These are phyloP conservation scores for Gillenia trifoliata DNA, from an alignment of 306 rosid genomes.

Conservation along the genomic window DNA sequence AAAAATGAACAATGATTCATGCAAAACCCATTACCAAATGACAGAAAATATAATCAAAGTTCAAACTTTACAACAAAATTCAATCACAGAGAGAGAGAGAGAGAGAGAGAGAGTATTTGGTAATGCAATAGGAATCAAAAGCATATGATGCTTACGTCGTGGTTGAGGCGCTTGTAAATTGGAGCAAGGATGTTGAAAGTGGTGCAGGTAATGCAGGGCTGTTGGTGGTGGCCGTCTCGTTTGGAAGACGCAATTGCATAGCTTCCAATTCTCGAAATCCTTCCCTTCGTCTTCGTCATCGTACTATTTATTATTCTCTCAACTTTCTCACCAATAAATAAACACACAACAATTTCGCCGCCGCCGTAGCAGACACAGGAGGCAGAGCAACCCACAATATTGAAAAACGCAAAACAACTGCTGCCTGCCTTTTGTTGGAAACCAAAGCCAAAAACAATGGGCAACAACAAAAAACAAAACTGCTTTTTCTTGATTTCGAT, in stretches of 20 bases:
- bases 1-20: neutral
- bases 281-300: slow-evolving; percentile 61
- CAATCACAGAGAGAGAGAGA: neutral
- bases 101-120: no score
- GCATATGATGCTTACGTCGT: slow-evolving; percentile 39
- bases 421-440: neutral
- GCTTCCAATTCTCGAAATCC: slow-evolving; percentile 71
- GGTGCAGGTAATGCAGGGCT: slow-evolving; percentile 81
- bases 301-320: slow-evolving; percentile 1
- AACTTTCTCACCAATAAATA: slow-evolving; percentile 21
- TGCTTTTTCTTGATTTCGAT: neutral
- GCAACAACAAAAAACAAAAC: neutral
- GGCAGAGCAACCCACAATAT: neutral
- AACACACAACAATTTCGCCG: neutral
- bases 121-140: neutral
- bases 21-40: neutral
- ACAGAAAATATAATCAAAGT: neutral
- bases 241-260: slow-evolving; percentile 72
- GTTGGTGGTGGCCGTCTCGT: slow-evolving; percentile 56
- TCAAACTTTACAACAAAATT: neutral
- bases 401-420: neutral
- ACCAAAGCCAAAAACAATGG: neutral
- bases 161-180: slow-evolving; percentile 80
- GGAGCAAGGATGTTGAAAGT: slow-evolving; percentile 98
- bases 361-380: neutral